These are phyloP conservation scores for Anisogramma anomala DNA, from an alignment of 2,329 filamentous ascomycete genomes.

Conservation along the genomic window DNA sequence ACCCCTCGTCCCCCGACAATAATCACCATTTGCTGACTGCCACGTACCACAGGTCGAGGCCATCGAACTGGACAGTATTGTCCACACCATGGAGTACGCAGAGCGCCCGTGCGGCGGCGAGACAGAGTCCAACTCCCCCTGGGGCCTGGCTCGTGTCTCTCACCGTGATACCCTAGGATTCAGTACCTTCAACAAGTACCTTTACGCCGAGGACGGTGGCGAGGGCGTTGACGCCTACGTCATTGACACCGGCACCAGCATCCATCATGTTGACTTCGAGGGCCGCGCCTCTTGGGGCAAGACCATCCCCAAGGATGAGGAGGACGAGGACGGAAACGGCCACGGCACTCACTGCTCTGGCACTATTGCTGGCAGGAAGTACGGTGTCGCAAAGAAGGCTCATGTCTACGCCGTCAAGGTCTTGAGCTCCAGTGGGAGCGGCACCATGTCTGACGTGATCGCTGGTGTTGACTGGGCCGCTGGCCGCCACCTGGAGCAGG, in stretches of 20 bases:
- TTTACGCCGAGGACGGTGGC: constrained; percentile 78
- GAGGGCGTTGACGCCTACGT: constrained; percentile 98
- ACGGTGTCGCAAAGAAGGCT: constrained; percentile 98
- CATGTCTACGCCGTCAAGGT: constrained; percentile 97
- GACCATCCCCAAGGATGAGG: constrained; percentile 79
- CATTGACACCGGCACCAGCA: constrained; percentile 94
- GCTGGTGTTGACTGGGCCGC: constrained; percentile 96
- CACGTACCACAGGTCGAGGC: constrained; percentile 66
- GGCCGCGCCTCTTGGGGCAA: constrained; percentile 93
- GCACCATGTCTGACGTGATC: constrained; percentile 97
- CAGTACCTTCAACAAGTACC: constrained; percentile 95
- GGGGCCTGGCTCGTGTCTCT: constrained; percentile 96
- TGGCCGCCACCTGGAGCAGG: constrained; percentile 62
- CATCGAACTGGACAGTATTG: constrained; percentile 87
- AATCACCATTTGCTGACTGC: not conserved
- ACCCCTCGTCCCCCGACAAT: not conserved
- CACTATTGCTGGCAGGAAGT: constrained; percentile 95
- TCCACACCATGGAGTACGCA: constrained; percentile 60
- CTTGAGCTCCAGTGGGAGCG: constrained; percentile 89
- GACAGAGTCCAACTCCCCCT: constrained; percentile 87
- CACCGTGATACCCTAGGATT: constrained; percentile 82
- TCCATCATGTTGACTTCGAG: constrained; percentile 91
- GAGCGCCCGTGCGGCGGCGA: constrained; percentile 42
- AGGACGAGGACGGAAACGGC: constrained; percentile 87
- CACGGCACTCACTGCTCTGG: constrained; percentile 99